Evolutionary conservation across 441 rosid genomes (phyloP), one percentile per base, ranked within the genome.

Genomic region (Hura crepitans): DNA sequence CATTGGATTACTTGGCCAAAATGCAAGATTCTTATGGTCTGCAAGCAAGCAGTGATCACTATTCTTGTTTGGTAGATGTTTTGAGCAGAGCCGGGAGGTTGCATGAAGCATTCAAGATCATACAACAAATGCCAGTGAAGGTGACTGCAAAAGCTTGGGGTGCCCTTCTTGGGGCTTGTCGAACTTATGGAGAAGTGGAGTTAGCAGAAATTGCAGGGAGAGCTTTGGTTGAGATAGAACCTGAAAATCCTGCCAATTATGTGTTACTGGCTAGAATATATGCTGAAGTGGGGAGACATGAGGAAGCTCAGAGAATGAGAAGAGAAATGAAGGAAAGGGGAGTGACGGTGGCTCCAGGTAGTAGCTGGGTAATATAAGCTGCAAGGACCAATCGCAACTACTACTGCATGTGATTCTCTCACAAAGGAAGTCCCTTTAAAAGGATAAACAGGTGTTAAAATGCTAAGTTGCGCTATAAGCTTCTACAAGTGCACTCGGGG

Each of bases 71-170:
- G 50, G 85, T 87, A 56, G 90, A 89, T 78, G 85, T 81, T 17
- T 66, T 89, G 69, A 81, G 93, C 70, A 75, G 89, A 74, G 87
- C 84, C 10, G 89, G 93, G 63, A 86, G 83, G 74, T 76, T 88
- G 68, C 23, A 78, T 33, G 88, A 84, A 55, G 89, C 94, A 2
- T 84, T 85, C 69, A 65, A 81, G 47, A 81, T 86, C 66, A 80
- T 86, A 53, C 70, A 55, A 69, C 75, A 75, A 17, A 88, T 88
- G 86, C 85, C 91, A 22, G 79, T 74, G 47, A 77, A 82, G 72
- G 83, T 83, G 42, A 85, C 88, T 9, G 86, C 85, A 51, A 86
- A 77, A 73, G 84, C 91, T 42, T 88, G 91, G 94, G 88, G 94
- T 22, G 89, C 91, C 1, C 74, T 88, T 70, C 84, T 86, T 17